Percentiles rank a stretch among this genome's conserved stretches.
These are phyloP conservation scores for Cercospora sp. DNA, from an alignment of 2,329 filamentous ascomycete genomes.

Conservation along the genomic window DNA sequence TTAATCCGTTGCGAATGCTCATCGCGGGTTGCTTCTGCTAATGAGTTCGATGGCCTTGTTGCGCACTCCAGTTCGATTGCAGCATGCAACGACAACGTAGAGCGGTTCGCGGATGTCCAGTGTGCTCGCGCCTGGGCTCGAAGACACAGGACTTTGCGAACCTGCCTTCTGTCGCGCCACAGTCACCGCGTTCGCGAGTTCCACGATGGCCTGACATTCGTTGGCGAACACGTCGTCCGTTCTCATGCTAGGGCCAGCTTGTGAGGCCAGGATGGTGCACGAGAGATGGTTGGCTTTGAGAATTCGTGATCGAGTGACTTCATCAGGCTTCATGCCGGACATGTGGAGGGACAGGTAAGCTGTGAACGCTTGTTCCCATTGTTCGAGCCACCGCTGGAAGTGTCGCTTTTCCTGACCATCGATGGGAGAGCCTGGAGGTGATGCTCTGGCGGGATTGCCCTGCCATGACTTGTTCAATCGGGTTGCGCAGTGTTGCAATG, in stretches of 20 bases:
- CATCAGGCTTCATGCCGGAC: constrained; percentile 32
- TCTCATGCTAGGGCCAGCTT: constrained; percentile 19
- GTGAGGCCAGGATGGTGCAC: constrained; percentile 36
- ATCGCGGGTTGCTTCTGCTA: constrained; percentile 11
- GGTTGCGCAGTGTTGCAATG: constrained; percentile 35
- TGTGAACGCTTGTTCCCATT: constrained; percentile 37
- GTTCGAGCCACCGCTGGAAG: constrained; percentile 36
- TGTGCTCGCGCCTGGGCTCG: constrained; percentile 13
- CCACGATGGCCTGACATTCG: constrained; percentile 37
- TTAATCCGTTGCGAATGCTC: neutral
- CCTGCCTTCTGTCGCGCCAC: constrained; percentile 18
- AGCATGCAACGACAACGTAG: constrained; percentile 32
- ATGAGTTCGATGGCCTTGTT: constrained; percentile 27
- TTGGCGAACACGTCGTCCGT: constrained; percentile 28
- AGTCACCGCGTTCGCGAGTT: constrained; percentile 32
- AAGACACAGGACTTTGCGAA: constrained; percentile 16
- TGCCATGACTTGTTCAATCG: constrained; percentile 30
- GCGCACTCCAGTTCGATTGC: constrained; percentile 22
- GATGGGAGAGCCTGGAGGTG: constrained; percentile 25
- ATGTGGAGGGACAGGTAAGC: constrained; percentile 32
- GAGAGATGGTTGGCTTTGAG: constrained; percentile 39
- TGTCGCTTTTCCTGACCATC: constrained; percentile 24
- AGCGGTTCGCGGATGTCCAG: constrained; percentile 33
- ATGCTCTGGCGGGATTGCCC: constrained; percentile 21
- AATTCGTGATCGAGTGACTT: constrained; percentile 34